Evolutionary conservation across 176 grass and related monocot genomes (phyloP).

Genomic region (Phoenix roebelenii): DNA sequence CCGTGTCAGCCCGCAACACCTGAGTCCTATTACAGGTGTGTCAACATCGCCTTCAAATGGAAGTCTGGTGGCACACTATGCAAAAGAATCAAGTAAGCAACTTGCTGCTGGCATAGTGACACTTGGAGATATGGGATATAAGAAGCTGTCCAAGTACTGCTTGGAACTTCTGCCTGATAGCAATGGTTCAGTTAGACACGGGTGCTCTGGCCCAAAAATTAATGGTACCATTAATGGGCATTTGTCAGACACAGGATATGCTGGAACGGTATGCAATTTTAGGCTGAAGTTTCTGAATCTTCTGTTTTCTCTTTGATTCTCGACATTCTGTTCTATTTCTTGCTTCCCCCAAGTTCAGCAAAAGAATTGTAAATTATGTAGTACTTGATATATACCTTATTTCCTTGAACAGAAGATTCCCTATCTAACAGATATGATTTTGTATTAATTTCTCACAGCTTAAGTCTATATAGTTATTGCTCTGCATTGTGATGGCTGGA

Average conservation of each 20-base stretch:
- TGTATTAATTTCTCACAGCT: too few relatives aligned
- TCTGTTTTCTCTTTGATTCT: too few relatives aligned
- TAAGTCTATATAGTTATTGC: too few relatives aligned
- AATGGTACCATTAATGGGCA: conserved; percentile 36
- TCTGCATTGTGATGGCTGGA: conserved; percentile 13
- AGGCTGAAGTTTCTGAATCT: too few relatives aligned
- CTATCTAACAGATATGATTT: too few relatives aligned
- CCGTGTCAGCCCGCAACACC: conserved; percentile 61
- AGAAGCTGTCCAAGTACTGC: conserved; percentile 65
- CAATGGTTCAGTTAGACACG: conserved; percentile 40
- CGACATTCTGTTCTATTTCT: too few relatives aligned
- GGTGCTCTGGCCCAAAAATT: conserved; percentile 33
- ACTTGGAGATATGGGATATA: conserved; percentile 84
- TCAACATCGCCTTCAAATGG: conserved; percentile 19
- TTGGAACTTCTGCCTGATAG: conserved; percentile 46
- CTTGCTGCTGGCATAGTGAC: conserved; percentile 74
- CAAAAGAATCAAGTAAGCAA: conserved; percentile 89
- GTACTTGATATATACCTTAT: too few relatives aligned
- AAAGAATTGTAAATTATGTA: too few relatives aligned
- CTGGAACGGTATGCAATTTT: conserved; percentile 49
- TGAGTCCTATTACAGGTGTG: conserved; percentile 28
- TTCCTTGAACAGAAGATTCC: too few relatives aligned
- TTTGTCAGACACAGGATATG: conserved; percentile 41
- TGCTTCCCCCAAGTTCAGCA: too few relatives aligned
- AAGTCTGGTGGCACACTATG: conserved; percentile 73